Percentiles rank a stretch among this genome's conserved stretches.
Conservation (phyloP, 2,329 filamentous ascomycete species). For the Hypoxylon sp. region DNA sequence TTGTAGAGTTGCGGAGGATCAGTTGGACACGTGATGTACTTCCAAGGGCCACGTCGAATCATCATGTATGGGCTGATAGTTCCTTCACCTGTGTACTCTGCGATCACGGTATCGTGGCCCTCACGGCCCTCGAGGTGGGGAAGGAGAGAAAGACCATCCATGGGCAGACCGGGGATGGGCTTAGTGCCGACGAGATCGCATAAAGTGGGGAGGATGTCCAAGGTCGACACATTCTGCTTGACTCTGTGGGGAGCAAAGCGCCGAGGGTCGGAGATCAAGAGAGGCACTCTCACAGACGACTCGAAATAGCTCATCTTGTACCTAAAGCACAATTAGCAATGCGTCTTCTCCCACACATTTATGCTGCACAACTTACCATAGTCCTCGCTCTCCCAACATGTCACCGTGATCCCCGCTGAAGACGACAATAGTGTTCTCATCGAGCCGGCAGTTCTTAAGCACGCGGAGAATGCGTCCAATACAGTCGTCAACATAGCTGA, state of each 20-base stretch:
- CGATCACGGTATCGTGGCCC: slow-evolving; percentile 90
- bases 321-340: slow-evolving; percentile 49
- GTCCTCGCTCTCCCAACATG: slow-evolving; percentile 91
- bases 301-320: slow-evolving; percentile 99
- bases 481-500: slow-evolving; percentile 94
- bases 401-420: slow-evolving; percentile 96
- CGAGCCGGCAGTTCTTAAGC: slow-evolving; percentile 83
- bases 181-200: slow-evolving; percentile 84
- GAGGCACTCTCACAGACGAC: slow-evolving; percentile 88
- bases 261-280: slow-evolving; percentile 85
- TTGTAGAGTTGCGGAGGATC: slow-evolving; percentile 91
- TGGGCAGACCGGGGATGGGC: slow-evolving; percentile 78
- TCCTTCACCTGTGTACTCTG: slow-evolving; percentile 95
- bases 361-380: slow-evolving; percentile 72
- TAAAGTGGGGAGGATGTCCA: slow-evolving; percentile 91
- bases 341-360: neutral
- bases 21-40: slow-evolving; percentile 88
- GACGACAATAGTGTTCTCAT: slow-evolving; percentile 89
- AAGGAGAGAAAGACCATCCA: slow-evolving; percentile 86
- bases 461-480: slow-evolving; percentile 85
- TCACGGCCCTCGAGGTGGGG: slow-evolving; percentile 79
- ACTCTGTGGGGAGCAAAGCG: slow-evolving; percentile 83
- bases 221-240: slow-evolving; percentile 86
- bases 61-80: slow-evolving; percentile 92
- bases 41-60: slow-evolving; percentile 92